Evolutionary conservation across 2,329 filamentous ascomycete genomes (phyloP), one percentile per base, ranked within the genome.

Genomic region (Arthrinium puccinioides): DNA sequence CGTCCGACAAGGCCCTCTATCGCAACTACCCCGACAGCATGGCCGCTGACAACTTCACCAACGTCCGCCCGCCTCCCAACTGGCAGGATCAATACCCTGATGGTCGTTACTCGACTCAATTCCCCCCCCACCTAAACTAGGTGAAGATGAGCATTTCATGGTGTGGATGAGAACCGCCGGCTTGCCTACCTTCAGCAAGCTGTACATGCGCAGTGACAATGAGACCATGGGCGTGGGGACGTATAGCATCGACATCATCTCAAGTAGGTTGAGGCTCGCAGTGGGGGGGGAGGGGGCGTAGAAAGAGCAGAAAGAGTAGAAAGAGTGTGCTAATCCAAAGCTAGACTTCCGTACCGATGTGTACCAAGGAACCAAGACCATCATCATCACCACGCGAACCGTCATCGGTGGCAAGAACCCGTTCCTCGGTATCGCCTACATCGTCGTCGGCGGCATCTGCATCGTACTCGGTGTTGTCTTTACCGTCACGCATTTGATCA

Each of bases 91-190:
- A 77, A 40, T 95, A 83, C 48, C 82, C 81, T 6, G 57, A 82
- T 25, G 76, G 74, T 43, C 80, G 77, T 45, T 95, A 95, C 55
- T 81, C 74, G 4, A 59, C 67, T 0, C 63, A 74, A 1, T 71
- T 73, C 36, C 76, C 74, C 2, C n/a, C n/a, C 79, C 87, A 16
- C 87, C 88, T 0, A 64, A 92, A 50, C 60, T 97, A 14, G 72
- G 82, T 44, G 64, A 78, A 1, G 82, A 87, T 64, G 84, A 95
- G 59, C 79, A 80, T 29, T 94, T 98, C 60, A 89, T 96, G 64
- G 89, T 97, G 16, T 98, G 92, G 92, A 98, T 98, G 92, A 81
- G 92, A 51, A 94, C 94, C 2, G 92, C 92, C 18, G 92, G 90
- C 40, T 66, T 97, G 51, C 92, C 92, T 1, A 84, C 83, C 5